Evolutionary conservation across 495 filamentous ascomycete genomes (phyloP).

Genomic region (Aspergillus funiculosus): DNA sequence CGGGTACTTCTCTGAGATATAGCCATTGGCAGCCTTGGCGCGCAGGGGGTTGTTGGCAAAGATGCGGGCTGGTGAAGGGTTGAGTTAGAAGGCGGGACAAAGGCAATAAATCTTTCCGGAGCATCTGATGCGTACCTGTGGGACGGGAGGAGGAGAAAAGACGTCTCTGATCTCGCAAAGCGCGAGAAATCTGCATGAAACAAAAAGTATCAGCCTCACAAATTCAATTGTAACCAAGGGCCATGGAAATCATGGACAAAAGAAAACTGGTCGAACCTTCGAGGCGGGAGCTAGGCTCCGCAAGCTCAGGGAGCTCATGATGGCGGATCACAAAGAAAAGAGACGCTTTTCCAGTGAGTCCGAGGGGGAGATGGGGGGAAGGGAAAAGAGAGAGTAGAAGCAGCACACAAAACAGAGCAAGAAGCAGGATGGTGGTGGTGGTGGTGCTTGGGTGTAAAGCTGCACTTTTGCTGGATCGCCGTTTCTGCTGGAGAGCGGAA

Average conservation of each 20-base stretch:
- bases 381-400: conserved; percentile 16
- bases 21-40: conserved; percentile 83
- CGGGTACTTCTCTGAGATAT: conserved; percentile 80
- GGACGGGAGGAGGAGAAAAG: conserved; percentile 82
- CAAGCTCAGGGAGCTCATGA: conserved; percentile 54
- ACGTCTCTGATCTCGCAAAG: conserved; percentile 53
- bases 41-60: conserved; percentile 78
- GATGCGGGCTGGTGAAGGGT: conserved; percentile 56
- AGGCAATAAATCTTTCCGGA: conserved; percentile 12
- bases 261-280: conserved; percentile 40
- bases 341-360: conserved; percentile 28
- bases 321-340: conserved; percentile 33
- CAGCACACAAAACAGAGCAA: conserved; percentile 25
- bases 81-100: conserved; percentile 29
- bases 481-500: conserved; percentile 21
- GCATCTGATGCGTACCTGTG: conserved; percentile 53
- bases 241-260: conserved; percentile 1
- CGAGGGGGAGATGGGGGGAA: conserved; percentile 14
- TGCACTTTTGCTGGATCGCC: conserved; percentile 31
- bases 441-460: conserved; percentile 25
- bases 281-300: conserved; percentile 55
- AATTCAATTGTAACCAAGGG: conserved; percentile 19
- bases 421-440: conserved; percentile 21
- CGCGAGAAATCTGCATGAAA: conserved; percentile 38
- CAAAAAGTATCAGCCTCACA: conserved; percentile 22